These are phyloP conservation scores for Apiospora saccharicola DNA, from an alignment of 2,329 filamentous ascomycete genomes.

Conservation along the genomic window DNA sequence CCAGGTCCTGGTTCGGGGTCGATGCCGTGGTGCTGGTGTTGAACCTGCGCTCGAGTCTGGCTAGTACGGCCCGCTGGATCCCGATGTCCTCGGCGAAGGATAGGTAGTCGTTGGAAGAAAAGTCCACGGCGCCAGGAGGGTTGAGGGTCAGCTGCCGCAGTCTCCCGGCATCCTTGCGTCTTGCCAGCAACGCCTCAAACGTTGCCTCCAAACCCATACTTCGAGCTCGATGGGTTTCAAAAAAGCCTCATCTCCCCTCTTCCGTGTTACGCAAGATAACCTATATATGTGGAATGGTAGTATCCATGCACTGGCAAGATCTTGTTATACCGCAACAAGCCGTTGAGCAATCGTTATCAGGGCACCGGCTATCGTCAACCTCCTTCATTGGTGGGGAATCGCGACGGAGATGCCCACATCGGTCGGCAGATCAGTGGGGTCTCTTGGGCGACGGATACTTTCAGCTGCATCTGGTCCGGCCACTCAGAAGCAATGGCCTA, in stretches of 20 bases:
- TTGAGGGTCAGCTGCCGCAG: constrained; percentile 61
- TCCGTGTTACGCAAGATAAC: neutral
- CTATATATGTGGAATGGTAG: neutral
- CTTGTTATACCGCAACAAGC: neutral
- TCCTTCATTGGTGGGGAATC: neutral
- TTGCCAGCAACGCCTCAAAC: constrained; percentile 34
- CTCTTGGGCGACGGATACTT: neutral
- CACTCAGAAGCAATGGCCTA: neutral
- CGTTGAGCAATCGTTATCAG: neutral
- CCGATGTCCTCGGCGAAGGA: constrained; percentile 64
- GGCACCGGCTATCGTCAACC: neutral
- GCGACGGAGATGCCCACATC: neutral
- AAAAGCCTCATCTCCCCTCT: neutral
- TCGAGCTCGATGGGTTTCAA: neutral
- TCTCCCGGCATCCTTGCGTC: constrained; percentile 41
- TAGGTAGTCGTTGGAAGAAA: constrained; percentile 82
- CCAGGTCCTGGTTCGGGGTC: neutral
- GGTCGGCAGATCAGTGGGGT: constrained; percentile 3
- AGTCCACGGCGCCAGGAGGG: constrained; percentile 74
- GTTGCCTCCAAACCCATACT: constrained; percentile 32
- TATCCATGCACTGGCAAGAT: no score
- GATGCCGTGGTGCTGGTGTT: constrained; percentile 17
- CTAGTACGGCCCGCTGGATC: neutral
- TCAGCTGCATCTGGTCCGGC: neutral
- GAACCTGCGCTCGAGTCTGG: neutral